Evolutionary conservation across 2,329 filamentous ascomycete species (phyloP).

Genomic region (Tolypocladium nubicola): DNA sequence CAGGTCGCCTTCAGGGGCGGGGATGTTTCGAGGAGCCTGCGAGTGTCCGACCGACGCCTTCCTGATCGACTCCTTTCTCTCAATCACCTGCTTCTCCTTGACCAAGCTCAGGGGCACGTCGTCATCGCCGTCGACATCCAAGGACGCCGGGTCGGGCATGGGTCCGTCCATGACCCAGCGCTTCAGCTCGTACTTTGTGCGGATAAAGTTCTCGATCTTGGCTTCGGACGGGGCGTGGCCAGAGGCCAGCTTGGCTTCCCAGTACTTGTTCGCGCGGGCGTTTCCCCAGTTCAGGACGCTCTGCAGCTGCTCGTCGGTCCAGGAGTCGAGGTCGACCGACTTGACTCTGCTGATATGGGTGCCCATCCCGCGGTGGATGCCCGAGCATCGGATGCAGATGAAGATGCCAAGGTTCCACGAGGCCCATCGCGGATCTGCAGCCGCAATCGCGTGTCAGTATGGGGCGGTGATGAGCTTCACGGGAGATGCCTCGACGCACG

Average conservation of each 20-base stretch:
- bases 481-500: slow-evolving; percentile 44
- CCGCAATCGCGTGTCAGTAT: not conserved
- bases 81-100: slow-evolving; percentile 55
- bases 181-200: slow-evolving; percentile 98
- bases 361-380: slow-evolving; percentile 97
- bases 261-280: slow-evolving; percentile 93
- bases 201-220: slow-evolving; percentile 99
- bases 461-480: not conserved
- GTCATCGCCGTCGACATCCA: slow-evolving; percentile 78
- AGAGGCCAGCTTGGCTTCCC: slow-evolving; percentile 86
- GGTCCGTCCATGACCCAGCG: slow-evolving; percentile 98
- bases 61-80: slow-evolving; percentile 49
- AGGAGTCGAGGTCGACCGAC: slow-evolving; percentile 93
- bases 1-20: slow-evolving; percentile 57
- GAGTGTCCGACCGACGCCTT: slow-evolving; percentile 44
- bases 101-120: slow-evolving; percentile 58
- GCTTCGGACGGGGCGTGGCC: slow-evolving; percentile 90
- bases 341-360: slow-evolving; percentile 98
- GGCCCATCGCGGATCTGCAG: slow-evolving; percentile 87
- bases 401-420: slow-evolving; percentile 98
- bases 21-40: slow-evolving; percentile 18
- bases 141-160: slow-evolving; percentile 81
- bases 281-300: slow-evolving; percentile 96
- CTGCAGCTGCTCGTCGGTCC: slow-evolving; percentile 96
- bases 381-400: slow-evolving; percentile 95